Conservation (phyloP, 306 rosid species). For the Fragaria nilgerrensis region DNA sequence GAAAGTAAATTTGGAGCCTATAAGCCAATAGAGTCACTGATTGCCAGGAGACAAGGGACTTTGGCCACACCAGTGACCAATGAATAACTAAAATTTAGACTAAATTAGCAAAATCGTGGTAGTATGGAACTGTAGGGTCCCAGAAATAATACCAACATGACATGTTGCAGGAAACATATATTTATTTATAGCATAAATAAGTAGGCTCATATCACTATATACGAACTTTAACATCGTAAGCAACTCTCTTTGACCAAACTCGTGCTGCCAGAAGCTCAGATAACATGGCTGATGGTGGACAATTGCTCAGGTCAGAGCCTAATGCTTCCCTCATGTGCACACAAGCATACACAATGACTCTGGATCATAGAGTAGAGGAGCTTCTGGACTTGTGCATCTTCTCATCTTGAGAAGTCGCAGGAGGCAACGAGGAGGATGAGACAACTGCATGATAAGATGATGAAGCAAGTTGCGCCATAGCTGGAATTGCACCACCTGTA, state of each 20-base stretch:
- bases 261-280: background rate
- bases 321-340: background rate
- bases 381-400: conserved; percentile 64
- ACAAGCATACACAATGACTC: background rate
- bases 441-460: conserved; percentile 66
- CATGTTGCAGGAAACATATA: background rate
- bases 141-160: background rate
- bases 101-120: background rate
- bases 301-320: background rate
- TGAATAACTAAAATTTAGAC: no score
- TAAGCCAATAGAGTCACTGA: background rate
- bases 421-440: conserved; percentile 43
- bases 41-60: background rate
- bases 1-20: background rate
- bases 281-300: background rate
- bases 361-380: conserved; percentile 51
- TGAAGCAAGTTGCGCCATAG: conserved; percentile 75
- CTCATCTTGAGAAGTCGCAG: conserved; percentile 54
- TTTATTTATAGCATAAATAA: background rate
- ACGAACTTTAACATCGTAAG: background rate
- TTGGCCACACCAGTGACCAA: background rate
- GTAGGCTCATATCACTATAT: background rate
- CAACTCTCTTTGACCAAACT: background rate
- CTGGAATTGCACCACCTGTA: conserved; percentile 86
- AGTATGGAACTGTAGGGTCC: background rate